phyloP scores from a whole-genome alignment of 768 basidiomycete species.

The Mycena leptocephala region DNA sequence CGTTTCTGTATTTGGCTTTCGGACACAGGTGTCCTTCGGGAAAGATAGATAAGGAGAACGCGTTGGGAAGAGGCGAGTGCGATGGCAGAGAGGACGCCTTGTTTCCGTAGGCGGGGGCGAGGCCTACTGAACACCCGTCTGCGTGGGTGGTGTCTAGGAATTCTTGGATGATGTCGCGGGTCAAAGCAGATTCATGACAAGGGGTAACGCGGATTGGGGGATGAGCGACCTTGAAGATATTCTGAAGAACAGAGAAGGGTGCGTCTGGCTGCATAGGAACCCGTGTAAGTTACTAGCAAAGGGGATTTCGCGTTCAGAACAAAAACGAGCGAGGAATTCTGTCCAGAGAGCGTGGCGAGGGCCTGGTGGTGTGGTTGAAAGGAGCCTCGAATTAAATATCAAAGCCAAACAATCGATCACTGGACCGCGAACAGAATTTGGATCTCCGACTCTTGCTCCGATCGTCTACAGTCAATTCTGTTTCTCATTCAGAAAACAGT shows the following conservation, averaged over 20 bases:
- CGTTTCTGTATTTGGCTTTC: not conserved
- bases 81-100: conserved; percentile 52
- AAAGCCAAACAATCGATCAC: conserved; percentile 8
- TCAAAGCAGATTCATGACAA: conserved; percentile 48
- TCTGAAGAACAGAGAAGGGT: conserved; percentile 47
- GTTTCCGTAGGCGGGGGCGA: conserved; percentile 60
- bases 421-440: conserved; percentile 1
- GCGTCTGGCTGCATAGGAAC: conserved; percentile 3
- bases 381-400: not conserved
- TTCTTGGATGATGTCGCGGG: conserved; percentile 37
- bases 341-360: not conserved
- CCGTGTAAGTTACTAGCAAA: not conserved
- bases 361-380: not conserved
- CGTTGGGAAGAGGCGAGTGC: conserved; percentile 56
- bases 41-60: conserved; percentile 53
- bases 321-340: not conserved
- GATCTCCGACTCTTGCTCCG: too few species aligned
- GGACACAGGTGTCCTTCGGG: conserved; percentile 20
- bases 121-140: conserved; percentile 49
- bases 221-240: conserved; percentile 47
- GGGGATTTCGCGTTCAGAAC: not conserved
- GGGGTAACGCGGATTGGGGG: conserved; percentile 47
- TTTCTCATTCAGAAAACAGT: not conserved
- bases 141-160: conserved; percentile 51
- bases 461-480: too few species aligned